A percentile compares a stretch with the other conserved stretches of the same genome.
Evolutionary conservation across 768 basidiomycete genomes (phyloP).

Genomic region (Amanita rubescens): DNA sequence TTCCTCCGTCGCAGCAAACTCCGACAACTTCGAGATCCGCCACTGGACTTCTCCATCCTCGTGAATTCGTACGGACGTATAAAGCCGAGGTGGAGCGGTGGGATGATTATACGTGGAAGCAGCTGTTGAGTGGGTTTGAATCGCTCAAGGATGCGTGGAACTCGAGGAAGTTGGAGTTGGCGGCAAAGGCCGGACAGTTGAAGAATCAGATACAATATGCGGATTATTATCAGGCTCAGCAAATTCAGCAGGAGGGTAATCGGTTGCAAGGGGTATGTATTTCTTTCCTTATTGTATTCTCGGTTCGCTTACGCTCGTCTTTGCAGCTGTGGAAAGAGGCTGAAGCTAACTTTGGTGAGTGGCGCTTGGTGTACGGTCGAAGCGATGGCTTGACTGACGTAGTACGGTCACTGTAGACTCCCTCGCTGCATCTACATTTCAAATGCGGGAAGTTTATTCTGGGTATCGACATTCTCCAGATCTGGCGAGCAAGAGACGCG

Average conservation of each 20-base stretch:
- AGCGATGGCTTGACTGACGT: background rate
- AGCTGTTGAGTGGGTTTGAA: slow-evolving; percentile 55
- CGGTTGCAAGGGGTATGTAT: slow-evolving; percentile 51
- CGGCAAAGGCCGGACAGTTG: slow-evolving; percentile 35
- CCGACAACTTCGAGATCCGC: slow-evolving; percentile 23
- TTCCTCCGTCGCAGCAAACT: slow-evolving; percentile 2
- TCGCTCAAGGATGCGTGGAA: slow-evolving; percentile 63
- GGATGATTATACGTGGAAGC: slow-evolving; percentile 68
- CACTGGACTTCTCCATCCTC: slow-evolving; percentile 50
- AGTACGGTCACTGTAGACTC: slow-evolving; percentile 40
- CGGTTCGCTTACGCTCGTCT: background rate
- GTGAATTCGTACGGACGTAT: slow-evolving; percentile 57
- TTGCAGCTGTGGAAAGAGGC: slow-evolving; percentile 50
- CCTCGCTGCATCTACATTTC: slow-evolving; percentile 62
- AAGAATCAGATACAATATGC: slow-evolving; percentile 39
- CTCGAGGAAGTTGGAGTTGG: slow-evolving; percentile 47
- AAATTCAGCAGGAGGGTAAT: slow-evolving; percentile 47
- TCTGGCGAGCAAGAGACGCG: slow-evolving; percentile 61
- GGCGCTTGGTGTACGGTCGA: background rate
- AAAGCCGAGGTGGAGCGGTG: slow-evolving; percentile 66
- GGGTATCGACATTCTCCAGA: slow-evolving; percentile 75
- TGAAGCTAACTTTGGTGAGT: slow-evolving; percentile 42
- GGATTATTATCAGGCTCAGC: slow-evolving; percentile 33
- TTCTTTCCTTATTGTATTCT: slow-evolving; percentile 12
- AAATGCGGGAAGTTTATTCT: slow-evolving; percentile 66